Percentiles rank a stretch among this genome's conserved stretches.
These are phyloP conservation scores for Aspergillus pseudotamarii DNA, from an alignment of 2,329 filamentous ascomycete species.

Conservation along the genomic window DNA sequence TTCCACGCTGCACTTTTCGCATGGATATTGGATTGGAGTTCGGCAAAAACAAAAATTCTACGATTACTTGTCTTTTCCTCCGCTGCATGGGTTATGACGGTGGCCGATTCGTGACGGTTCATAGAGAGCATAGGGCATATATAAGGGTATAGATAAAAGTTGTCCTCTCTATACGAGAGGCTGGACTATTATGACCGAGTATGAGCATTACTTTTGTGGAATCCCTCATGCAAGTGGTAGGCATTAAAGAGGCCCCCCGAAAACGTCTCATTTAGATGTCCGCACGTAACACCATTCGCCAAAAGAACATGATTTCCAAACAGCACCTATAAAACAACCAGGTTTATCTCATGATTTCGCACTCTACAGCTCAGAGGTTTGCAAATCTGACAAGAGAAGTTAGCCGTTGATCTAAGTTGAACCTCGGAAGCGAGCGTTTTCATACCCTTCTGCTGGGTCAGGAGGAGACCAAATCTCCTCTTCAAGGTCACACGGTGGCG, in stretches of 20 bases:
- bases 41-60: constrained; percentile 27
- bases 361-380: constrained; percentile 35
- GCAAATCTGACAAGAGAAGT: constrained; percentile 28
- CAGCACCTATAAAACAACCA: constrained; percentile 30
- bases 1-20: constrained; percentile 5
- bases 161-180: constrained; percentile 6
- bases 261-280: constrained; percentile 30
- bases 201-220: constrained; percentile 7
- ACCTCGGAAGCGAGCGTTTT: background rate
- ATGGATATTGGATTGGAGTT: constrained; percentile 20
- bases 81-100: constrained; percentile 17
- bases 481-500: constrained; percentile 90
- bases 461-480: constrained; percentile 84
- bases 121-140: constrained; percentile 18
- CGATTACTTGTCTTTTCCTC: constrained; percentile 12
- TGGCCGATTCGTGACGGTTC: constrained; percentile 10
- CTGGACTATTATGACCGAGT: constrained; percentile 1
- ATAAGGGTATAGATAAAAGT: constrained; percentile 17
- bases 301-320: constrained; percentile 28
- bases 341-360: constrained; percentile 13
- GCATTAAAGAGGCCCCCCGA: constrained; percentile 12
- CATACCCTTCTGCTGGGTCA: constrained; percentile 72
- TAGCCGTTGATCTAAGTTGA: constrained; percentile 5
- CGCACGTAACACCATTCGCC: constrained; percentile 45
- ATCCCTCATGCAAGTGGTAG: constrained; percentile 1